phyloP scores from a whole-genome alignment of 805 yeast genomes.

The Candida peoriensis region DNA sequence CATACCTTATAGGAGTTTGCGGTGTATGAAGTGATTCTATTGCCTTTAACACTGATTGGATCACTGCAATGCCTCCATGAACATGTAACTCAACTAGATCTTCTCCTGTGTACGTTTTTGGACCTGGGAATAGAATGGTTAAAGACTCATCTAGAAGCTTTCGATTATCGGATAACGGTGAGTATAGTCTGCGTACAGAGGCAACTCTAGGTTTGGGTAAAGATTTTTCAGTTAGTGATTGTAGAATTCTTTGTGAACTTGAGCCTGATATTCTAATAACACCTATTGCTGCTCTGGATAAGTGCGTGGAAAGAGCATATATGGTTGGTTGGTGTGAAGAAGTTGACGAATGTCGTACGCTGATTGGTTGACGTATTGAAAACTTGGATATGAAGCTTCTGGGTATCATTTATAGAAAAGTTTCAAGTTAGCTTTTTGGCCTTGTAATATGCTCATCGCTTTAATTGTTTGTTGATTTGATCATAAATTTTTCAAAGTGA shows the following conservation, averaged over 20 bases:
- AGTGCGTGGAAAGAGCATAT: constrained; percentile 84
- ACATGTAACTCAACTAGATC: constrained; percentile 84
- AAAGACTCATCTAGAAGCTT: constrained; percentile 72
- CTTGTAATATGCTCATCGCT: too few relatives aligned
- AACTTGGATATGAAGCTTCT: too few relatives aligned
- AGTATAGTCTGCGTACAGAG: constrained; percentile 50
- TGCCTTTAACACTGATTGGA: constrained; percentile 60
- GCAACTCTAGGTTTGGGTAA: constrained; percentile 51
- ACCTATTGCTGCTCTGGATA: constrained; percentile 80
- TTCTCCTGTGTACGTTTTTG: constrained; percentile 88
- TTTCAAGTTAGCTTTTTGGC: too few relatives aligned
- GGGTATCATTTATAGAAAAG: too few relatives aligned
- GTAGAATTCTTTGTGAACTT: constrained; percentile 35
- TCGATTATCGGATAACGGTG: constrained; percentile 31
- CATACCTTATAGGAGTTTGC: constrained; percentile 56
- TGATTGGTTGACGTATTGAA: too few relatives aligned
- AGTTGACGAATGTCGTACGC: too few relatives aligned
- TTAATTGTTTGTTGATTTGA: too few relatives aligned
- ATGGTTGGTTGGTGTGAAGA: constrained; percentile 52
- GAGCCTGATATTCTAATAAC: constrained; percentile 82
- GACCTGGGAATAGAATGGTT: constrained; percentile 61
- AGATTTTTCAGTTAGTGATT: constrained; percentile 37
- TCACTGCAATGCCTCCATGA: constrained; percentile 91
- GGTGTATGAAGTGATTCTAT: constrained; percentile 50
- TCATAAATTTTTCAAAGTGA: too few relatives aligned